A percentile compares a stretch with the other conserved stretches of the same genome.
phyloP scores from a whole-genome alignment of 768 basidiomycete species.

The Naematelia encephala region DNA sequence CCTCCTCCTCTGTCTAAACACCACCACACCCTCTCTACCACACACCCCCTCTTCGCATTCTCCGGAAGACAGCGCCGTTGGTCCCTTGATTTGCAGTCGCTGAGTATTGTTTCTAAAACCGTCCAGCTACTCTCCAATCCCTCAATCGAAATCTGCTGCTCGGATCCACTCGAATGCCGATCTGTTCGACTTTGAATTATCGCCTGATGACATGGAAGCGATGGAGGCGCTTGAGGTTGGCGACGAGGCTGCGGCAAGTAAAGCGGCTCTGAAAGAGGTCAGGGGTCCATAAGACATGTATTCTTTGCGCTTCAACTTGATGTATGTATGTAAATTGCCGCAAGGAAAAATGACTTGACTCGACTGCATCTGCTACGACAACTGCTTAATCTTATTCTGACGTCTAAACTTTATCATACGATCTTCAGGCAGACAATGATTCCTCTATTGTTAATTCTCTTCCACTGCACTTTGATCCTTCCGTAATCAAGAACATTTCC shows the following conservation, averaged over 20 bases:
- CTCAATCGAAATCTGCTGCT: constrained; percentile 55
- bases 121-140: neutral
- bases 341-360: neutral
- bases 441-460: neutral
- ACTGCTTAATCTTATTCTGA: neutral
- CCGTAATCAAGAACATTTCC: neutral
- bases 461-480: neutral
- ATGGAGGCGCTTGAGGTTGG: constrained; percentile 54
- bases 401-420: neutral
- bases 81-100: too few relatives aligned
- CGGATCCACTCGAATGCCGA: constrained; percentile 57
- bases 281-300: neutral
- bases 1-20: neutral
- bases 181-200: constrained; percentile 66
- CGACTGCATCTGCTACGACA: neutral
- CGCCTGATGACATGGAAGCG: constrained; percentile 61
- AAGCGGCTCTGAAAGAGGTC: neutral
- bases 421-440: too few relatives aligned
- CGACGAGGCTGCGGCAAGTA: neutral
- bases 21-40: constrained; percentile 54
- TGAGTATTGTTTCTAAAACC: neutral
- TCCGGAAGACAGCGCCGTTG: too few relatives aligned
- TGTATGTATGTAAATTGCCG: neutral
- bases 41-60: constrained; percentile 53
- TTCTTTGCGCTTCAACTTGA: neutral